phyloP scores from a whole-genome alignment of 306 rosid species.

The Castanea mollissima region DNA sequence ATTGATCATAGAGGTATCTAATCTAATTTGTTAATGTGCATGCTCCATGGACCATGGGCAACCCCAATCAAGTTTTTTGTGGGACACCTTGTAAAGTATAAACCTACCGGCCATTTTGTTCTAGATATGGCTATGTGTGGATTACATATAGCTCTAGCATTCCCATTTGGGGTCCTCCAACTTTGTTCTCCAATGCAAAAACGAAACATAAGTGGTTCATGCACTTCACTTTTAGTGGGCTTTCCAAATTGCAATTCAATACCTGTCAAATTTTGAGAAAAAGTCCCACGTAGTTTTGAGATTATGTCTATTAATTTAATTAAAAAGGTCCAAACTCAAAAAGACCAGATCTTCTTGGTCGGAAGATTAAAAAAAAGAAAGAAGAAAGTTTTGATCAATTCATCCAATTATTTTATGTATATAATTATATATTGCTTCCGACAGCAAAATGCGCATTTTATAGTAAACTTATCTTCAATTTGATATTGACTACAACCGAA shows the following conservation, averaged over 20 bases:
- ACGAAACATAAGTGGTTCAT: background rate
- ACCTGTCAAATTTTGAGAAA: background rate
- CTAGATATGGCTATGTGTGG: conserved; percentile 1
- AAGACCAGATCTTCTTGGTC: background rate
- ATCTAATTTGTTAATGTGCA: no score
- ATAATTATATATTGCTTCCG: background rate
- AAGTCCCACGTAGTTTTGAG: background rate
- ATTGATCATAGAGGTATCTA: no score
- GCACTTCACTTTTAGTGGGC: background rate
- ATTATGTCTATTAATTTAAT: background rate
- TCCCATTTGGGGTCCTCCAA: background rate
- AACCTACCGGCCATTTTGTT: no score
- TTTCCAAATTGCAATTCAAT: background rate
- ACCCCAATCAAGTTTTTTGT: no score
- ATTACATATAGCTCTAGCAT: background rate
- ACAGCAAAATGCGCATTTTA: conserved; percentile 11
- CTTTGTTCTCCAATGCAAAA: background rate
- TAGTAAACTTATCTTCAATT: background rate
- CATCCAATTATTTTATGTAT: background rate
- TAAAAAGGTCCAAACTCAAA: background rate
- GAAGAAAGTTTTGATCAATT: background rate
- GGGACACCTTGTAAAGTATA: no score
- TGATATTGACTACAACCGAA: background rate
- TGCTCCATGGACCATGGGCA: no score
- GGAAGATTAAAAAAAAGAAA: background rate